Base-by-base conservation (phyloP, 2,329 filamentous ascomycete species). In the Neonectria neomacrospora region DNA sequence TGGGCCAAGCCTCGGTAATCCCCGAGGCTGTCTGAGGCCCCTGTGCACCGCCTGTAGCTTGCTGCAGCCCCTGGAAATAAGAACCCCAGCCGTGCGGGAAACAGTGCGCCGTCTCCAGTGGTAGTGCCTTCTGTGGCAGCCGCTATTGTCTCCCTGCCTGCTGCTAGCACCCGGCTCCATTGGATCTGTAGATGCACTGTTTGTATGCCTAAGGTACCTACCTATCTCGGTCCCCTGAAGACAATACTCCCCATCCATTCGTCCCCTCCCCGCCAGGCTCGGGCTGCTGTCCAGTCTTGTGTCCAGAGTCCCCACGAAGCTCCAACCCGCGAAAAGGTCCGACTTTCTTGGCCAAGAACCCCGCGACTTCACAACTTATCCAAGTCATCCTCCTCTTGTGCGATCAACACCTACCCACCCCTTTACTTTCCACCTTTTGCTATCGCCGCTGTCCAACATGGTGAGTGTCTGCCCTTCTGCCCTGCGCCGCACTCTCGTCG, bases 281-380 rank as follows among this genome's bases (percentile, higher is more conserved):
- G 22, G 34, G 34, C 6, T 63, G 53, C n/a, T 34, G n/a, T 30
- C 48, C 32, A 32, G 47, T 50, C 45, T 22, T 50, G 28, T 50
- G 47, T 62, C 55, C 26, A 26, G 34, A 48, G 56, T 73, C 71
- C 66, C 71, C 66, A 72, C 71, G 69, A 72, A 73, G 69, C 71
- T 72, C 71, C 66, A 72, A 73, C 39, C 64, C 64, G 62, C 71
- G 66, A 73, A 73, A 73, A 72, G 71, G 71, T 73, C 69, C 71
- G 65, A 72, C 67, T 67, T 67, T 73, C 67, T 73, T 73, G 68
- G 70, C 61, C 61, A 58, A 64, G 68, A 70, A 73, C 71, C 71
- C 71, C 71, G 71, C 71, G 71, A 63, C 70, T 62, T 73, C 64
- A 68, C 65, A 73, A 73, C 71, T 73, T 73, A 53, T 64, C 68